phyloP scores from a whole-genome alignment of 2,329 filamentous ascomycete genomes.

The Alternaria arborescens region DNA sequence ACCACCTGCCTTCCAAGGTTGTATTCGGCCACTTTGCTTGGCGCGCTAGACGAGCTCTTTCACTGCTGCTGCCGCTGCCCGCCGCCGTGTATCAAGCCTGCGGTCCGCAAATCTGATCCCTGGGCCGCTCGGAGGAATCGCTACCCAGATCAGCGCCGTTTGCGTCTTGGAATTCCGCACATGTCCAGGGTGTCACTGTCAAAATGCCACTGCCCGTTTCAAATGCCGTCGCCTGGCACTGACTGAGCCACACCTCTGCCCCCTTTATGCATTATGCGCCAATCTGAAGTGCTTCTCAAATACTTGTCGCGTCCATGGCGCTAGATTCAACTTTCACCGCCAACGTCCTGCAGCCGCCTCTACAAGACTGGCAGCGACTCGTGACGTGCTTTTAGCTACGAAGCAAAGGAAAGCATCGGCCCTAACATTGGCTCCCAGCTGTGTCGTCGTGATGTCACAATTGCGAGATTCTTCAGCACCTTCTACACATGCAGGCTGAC shows the following conservation, averaged over 20 bases:
- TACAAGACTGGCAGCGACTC: not conserved
- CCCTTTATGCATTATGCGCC: slow-evolving; percentile 34
- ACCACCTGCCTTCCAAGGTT: slow-evolving; percentile 21
- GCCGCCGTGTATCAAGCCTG: slow-evolving; percentile 22
- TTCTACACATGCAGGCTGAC: not conserved
- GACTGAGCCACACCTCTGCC: slow-evolving; percentile 25
- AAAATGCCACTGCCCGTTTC: slow-evolving; percentile 14
- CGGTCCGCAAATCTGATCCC: slow-evolving; percentile 4
- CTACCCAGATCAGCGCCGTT: slow-evolving; percentile 15
- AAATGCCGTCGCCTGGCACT: slow-evolving; percentile 25
- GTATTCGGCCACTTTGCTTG: slow-evolving; percentile 25
- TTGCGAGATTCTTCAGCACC: not conserved
- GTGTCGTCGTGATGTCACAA: not conserved
- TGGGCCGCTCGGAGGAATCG: slow-evolving; percentile 10
- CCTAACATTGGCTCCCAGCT: not conserved
- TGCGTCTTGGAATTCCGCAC: slow-evolving; percentile 1
- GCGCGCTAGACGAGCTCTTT: slow-evolving; percentile 22
- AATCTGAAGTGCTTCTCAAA: not conserved
- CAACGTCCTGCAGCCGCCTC: slow-evolving; percentile 1
- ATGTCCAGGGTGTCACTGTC: slow-evolving; percentile 12
- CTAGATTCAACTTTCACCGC: slow-evolving; percentile 11
- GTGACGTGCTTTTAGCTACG: slow-evolving; percentile 9
- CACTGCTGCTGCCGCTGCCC: slow-evolving; percentile 9
- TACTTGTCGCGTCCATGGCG: not conserved
- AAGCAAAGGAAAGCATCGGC: slow-evolving; percentile 7